phyloP scores from a whole-genome alignment of 176 grass and related monocot genomes.

The Cymbopogon citratus region DNA sequence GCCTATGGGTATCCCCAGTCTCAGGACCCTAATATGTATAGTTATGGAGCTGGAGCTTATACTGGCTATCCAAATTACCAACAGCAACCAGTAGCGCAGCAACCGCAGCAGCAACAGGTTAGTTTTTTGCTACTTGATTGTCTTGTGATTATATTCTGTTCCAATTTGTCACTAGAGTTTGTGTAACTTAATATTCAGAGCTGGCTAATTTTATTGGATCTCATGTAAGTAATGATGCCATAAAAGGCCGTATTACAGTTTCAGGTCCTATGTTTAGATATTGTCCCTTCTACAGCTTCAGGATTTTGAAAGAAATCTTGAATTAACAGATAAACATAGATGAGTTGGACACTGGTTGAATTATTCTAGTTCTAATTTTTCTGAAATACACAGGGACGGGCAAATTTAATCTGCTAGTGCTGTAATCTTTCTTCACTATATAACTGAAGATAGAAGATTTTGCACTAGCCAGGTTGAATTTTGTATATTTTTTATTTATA shows the following conservation, averaged over 20 bases:
- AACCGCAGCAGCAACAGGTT: slow-evolving; percentile 63
- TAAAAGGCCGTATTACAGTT: background rate
- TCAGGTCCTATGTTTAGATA: background rate
- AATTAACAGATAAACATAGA: background rate
- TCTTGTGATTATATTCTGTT: background rate
- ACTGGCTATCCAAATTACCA: slow-evolving; percentile 75
- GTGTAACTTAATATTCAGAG: background rate
- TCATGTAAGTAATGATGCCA: background rate
- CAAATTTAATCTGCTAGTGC: background rate
- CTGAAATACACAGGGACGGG: background rate
- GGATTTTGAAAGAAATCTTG: background rate
- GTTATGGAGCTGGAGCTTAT: slow-evolving; percentile 70
- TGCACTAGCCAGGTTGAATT: background rate
- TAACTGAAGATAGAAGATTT: background rate
- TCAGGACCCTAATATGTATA: slow-evolving; percentile 65
- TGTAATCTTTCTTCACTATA: background rate
- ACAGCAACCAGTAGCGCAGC: slow-evolving; percentile 45
- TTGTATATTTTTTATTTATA: background rate
- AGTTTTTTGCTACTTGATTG: background rate
- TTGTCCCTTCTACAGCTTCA: background rate
- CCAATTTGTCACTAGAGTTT: background rate
- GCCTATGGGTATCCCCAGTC: slow-evolving; percentile 65
- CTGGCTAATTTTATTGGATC: background rate
- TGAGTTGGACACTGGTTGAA: background rate
- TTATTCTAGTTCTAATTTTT: background rate